These are phyloP conservation scores for Arachnomyces sp. DNA, from an alignment of 2,329 filamentous ascomycete genomes.

Conservation along the genomic window DNA sequence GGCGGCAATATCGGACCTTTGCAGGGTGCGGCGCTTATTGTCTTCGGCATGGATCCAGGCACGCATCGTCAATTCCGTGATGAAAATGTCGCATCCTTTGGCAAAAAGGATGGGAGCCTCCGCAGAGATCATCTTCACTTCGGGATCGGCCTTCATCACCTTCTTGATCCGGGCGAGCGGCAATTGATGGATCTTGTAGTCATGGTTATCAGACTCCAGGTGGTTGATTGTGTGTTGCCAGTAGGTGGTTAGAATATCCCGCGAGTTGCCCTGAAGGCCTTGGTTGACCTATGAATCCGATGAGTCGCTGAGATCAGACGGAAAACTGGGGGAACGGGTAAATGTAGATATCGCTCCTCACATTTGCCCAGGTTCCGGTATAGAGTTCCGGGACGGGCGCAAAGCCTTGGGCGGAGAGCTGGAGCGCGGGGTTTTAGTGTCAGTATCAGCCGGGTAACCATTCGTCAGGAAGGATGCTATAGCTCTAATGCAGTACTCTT, in stretches of 20 bases:
- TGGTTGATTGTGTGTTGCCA: constrained; percentile 98
- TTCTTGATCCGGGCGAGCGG: constrained; percentile 99
- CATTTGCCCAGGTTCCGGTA: constrained; percentile 91
- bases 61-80: constrained; percentile 96
- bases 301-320: constrained; percentile 6
- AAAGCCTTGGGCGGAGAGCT: constrained; percentile 81
- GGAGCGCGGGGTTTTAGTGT: constrained; percentile 24
- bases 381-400: constrained; percentile 86
- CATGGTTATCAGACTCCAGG: constrained; percentile 87
- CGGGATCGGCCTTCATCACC: constrained; percentile 98
- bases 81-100: constrained; percentile 98
- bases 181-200: constrained; percentile 97
- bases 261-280: constrained; percentile 83
- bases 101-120: constrained; percentile 97
- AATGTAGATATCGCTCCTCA: constrained; percentile 37
- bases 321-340: constrained; percentile 5
- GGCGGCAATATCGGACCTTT: constrained; percentile 92
- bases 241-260: constrained; percentile 96
- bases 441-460: constrained; percentile 12
- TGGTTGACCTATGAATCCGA: constrained; percentile 66
- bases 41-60: constrained; percentile 99
- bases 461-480: not conserved
- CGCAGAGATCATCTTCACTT: constrained; percentile 99
- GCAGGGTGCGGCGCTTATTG: constrained; percentile 92
- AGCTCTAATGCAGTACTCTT: not conserved